Evolutionary conservation across 139 green algal genomes (phyloP), one percentile per base, ranked within the genome.

Genomic region (Desmodesmus armatus): DNA sequence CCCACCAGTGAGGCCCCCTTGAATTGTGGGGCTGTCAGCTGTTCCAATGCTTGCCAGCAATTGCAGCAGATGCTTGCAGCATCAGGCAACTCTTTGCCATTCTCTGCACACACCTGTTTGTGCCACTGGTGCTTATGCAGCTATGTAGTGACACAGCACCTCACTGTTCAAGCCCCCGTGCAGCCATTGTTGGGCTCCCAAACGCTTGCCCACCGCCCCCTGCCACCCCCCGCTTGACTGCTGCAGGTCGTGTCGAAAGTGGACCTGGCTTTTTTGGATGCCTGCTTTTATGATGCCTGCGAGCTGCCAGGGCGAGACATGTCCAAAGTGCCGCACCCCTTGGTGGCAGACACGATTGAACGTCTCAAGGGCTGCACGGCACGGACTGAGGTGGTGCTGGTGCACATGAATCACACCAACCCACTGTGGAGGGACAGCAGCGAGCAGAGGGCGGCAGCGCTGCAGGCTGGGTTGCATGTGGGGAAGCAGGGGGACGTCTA

Each of bases 331-430:
- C 84, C 84, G 6, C 84, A 88, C 43, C 84, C 84, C 27, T 58
- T 84, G 21, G 55, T 88, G 1, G 49, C 65, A 35, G 75, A 88
- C 40, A 88, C 84, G 6, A 31, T 78, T 0, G 35, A 41, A 11
- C 49, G 55, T 33, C 55, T 88, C 27, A n/a, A 82, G 2, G 75
- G 35, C 33, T 82, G 27, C 2, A 40, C 25, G 13, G n/a, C 0
- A 3, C 15, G 6, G 0, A 55, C 21, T 11, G 4, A 25, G 29
- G 84, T 88, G n/a, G 77, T 81, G 23, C 29, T 88, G 66, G 66
- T 88, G 43, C 84, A 88, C 78, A 71, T 88, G 53, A 88, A 88
- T 39, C 84, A 88, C 58, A 77, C 29, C 51, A 88, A 88, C n/a
- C 84, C 84, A 4, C n/a, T 85, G 6, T 88, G 49, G 40, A 29